Conservation (phyloP, 768 basidiomycete genomes). For the Rhodotorula graminis region DNA sequence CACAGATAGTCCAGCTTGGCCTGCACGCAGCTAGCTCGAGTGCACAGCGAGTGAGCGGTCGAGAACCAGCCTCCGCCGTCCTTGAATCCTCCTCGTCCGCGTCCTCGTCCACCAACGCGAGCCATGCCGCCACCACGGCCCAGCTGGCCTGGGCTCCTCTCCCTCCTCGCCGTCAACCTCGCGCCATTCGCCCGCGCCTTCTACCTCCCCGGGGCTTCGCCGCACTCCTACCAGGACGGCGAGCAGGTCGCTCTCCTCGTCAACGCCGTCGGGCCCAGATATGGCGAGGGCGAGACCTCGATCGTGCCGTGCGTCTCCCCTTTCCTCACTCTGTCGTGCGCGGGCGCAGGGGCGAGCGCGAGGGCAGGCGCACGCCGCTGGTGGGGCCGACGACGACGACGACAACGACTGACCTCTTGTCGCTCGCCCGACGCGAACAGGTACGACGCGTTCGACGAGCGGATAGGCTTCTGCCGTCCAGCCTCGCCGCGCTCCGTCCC, state of each 20-base stretch:
- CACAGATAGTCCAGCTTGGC: no score
- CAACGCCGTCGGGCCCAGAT: conserved; percentile 79
- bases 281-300: conserved; percentile 47
- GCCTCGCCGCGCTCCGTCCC: conserved; percentile 25
- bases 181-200: conserved; percentile 55
- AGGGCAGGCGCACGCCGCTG: no score
- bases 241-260: conserved; percentile 76
- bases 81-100: not conserved
- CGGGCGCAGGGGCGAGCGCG: no score
- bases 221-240: conserved; percentile 67
- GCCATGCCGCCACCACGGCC: not conserved
- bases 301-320: not conserved
- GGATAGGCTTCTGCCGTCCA: conserved; percentile 81
- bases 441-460: conserved; percentile 84
- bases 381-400: no score
- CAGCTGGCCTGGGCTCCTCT: not conserved
- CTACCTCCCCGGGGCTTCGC: conserved; percentile 84
- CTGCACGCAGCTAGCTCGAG: no score
- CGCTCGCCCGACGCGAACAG: no score
- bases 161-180: no score
- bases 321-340: no score
- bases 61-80: no score
- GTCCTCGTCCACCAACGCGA: no score
- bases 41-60: no score
- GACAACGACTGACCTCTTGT: no score